Percentiles rank a stretch among this genome's conserved stretches.
Evolutionary conservation across 225 moss, liverwort and hornwort species (phyloP).

Genomic region (Bryoerythrophyllum caledonicum): DNA sequence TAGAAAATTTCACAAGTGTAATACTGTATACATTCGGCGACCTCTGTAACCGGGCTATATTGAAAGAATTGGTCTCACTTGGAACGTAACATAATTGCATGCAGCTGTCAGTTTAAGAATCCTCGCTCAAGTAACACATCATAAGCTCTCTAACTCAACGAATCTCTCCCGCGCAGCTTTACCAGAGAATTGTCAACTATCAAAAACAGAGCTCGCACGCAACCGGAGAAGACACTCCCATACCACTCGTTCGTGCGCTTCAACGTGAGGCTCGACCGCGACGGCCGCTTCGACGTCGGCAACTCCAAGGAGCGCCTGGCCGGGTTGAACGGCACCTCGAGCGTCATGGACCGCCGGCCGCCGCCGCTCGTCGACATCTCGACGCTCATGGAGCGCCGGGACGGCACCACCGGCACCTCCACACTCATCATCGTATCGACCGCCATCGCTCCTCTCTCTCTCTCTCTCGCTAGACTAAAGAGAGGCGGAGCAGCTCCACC

Average conservation of each 20-base stretch:
- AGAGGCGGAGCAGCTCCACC: constrained; percentile 1
- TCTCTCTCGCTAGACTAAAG: not conserved
- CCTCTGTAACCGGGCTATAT: not conserved
- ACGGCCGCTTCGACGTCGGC: constrained; percentile 24
- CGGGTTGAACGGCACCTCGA: constrained; percentile 33
- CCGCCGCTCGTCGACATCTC: constrained; percentile 22
- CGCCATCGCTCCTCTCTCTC: constrained; percentile 23
- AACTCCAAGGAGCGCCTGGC: constrained; percentile 38
- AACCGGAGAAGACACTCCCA: not conserved
- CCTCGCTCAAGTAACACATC: not conserved
- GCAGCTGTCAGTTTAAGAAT: not conserved
- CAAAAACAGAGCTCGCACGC: not conserved
- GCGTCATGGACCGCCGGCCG: constrained; percentile 29
- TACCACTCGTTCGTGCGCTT: constrained; percentile 45
- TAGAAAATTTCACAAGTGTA: not conserved
- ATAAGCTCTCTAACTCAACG: not conserved
- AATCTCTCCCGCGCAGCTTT: not conserved
- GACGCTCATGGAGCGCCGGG: constrained; percentile 38
- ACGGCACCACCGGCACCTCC: constrained; percentile 31
- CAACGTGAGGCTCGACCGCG: constrained; percentile 36
- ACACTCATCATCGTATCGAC: constrained; percentile 46
- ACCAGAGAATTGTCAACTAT: too few relatives aligned
- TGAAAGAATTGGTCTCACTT: not conserved
- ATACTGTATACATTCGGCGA: not conserved
- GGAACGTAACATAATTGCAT: not conserved